phyloP scores from a whole-genome alignment of 208 protist species.

The Phytomonas sp. region DNA sequence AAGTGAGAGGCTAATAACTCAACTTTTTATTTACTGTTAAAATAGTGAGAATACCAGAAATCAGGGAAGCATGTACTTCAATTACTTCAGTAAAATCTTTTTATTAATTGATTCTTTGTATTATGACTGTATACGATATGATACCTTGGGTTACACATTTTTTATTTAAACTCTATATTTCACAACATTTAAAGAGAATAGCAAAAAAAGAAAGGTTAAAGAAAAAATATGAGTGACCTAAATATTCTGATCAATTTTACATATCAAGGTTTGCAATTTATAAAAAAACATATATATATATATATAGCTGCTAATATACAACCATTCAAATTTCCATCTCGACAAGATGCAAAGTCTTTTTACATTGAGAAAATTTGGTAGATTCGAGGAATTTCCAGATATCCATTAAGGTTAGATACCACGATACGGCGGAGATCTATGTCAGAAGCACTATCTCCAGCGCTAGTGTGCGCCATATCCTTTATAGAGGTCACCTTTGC shows the following conservation, averaged over 20 bases:
- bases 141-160: background rate
- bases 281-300: background rate
- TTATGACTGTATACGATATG: slow-evolving; percentile 10
- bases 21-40: background rate
- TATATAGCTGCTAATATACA: background rate
- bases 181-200: slow-evolving; percentile 4
- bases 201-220: slow-evolving; percentile 6
- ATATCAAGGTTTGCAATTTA: background rate
- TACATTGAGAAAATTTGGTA: background rate
- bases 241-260: slow-evolving; percentile 5
- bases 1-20: slow-evolving; percentile 1
- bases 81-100: too few relatives aligned
- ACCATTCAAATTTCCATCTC: background rate
- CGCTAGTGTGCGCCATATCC: background rate
- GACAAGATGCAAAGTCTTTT: background rate
- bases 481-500: background rate
- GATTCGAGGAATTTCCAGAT: background rate
- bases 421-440: background rate
- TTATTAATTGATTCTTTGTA: background rate
- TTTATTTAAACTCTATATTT: slow-evolving; percentile 6
- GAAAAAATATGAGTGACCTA: slow-evolving; percentile 1
- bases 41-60: slow-evolving; percentile 3
- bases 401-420: background rate
- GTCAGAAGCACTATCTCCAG: background rate
- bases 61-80: too few relatives aligned